Evolutionary conservation across 2,329 filamentous ascomycete genomes (phyloP).

Genomic region (Cercospora beticola): DNA sequence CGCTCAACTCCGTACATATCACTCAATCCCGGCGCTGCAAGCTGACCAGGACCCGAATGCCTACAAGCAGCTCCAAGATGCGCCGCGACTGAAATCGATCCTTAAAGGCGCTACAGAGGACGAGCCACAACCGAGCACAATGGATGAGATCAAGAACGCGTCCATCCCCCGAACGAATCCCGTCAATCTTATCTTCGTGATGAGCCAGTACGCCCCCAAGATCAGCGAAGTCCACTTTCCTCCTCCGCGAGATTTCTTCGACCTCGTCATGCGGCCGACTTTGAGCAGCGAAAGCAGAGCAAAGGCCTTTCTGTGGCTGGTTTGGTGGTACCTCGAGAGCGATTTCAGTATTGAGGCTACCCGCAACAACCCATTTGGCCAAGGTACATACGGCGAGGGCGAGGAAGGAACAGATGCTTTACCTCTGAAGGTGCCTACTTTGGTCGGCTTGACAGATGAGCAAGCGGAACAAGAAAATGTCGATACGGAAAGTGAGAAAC

Average conservation of each 20-base stretch:
- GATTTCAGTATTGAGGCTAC: slow-evolving; percentile 89
- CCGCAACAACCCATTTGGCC: slow-evolving; percentile 85
- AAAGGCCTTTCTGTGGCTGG: slow-evolving; percentile 89
- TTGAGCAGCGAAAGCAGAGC: slow-evolving; percentile 81
- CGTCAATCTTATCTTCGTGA: slow-evolving; percentile 93
- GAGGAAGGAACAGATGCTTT: slow-evolving; percentile 44
- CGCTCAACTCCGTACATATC: slow-evolving; percentile 93
- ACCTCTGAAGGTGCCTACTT: slow-evolving; percentile 61
- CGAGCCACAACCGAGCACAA: slow-evolving; percentile 74
- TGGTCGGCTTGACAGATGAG: slow-evolving; percentile 65
- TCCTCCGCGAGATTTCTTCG: slow-evolving; percentile 84
- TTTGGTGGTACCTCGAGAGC: slow-evolving; percentile 99
- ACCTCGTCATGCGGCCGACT: slow-evolving; percentile 88
- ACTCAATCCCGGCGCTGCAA: slow-evolving; percentile 94
- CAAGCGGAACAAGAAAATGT: slow-evolving; percentile 70
- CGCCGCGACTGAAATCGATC: slow-evolving; percentile 92
- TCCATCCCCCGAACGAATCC: slow-evolving; percentile 83
- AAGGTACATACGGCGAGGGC: slow-evolving; percentile 48
- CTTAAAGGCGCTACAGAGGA: slow-evolving; percentile 96
- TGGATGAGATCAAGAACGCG: slow-evolving; percentile 75
- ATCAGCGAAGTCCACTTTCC: slow-evolving; percentile 92
- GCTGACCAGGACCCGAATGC: slow-evolving; percentile 91
- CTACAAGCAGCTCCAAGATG: slow-evolving; percentile 97
- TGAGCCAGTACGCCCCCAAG: slow-evolving; percentile 85
- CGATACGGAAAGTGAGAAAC: slow-evolving; percentile 67